Evolutionary conservation across 2,329 filamentous ascomycete species (phyloP).

Genomic region (Exophiala phaeomuriformis): DNA sequence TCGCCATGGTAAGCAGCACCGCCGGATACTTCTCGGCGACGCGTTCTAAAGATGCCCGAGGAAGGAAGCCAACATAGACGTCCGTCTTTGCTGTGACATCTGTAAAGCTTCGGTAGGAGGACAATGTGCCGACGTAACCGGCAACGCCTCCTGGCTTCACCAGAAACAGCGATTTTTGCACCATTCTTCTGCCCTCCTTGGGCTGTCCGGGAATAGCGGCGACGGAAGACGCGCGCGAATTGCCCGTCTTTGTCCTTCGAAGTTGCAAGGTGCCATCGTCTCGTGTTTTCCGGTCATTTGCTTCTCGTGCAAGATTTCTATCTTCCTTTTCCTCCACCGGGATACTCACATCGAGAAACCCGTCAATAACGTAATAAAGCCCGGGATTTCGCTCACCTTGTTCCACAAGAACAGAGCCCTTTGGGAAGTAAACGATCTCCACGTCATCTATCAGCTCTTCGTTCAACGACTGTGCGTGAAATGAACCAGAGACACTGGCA

Average conservation of each 20-base stretch:
- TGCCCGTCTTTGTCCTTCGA: conserved; percentile 39
- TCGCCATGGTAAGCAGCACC: conserved; percentile 90
- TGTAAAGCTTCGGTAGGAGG: conserved; percentile 91
- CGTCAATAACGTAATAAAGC: conserved; percentile 94
- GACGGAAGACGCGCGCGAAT: conserved; percentile 33
- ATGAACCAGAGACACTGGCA: conserved; percentile 54
- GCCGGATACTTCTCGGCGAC: conserved; percentile 91
- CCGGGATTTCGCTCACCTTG: conserved; percentile 96
- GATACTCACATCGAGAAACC: conserved; percentile 91
- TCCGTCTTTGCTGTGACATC: conserved; percentile 97
- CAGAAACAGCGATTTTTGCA: conserved; percentile 69
- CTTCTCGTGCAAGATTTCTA: conserved; percentile 1
- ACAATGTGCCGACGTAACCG: conserved; percentile 89
- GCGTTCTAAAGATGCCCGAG: conserved; percentile 73
- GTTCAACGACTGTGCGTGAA: conserved; percentile 58
- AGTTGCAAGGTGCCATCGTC: conserved; percentile 40
- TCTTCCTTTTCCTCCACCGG: conserved; percentile 56
- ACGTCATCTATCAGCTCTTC: conserved; percentile 85
- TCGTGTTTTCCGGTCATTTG: conserved; percentile 5
- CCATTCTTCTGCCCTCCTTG: conserved; percentile 36
- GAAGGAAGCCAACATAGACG: conserved; percentile 93
- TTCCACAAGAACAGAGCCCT: conserved; percentile 88
- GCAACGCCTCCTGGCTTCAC: conserved; percentile 92
- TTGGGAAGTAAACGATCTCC: conserved; percentile 95
- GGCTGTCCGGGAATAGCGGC: conserved; percentile 24